Conservation (phyloP, 306 rosid genomes). For the Gleditsia sinensis region DNA sequence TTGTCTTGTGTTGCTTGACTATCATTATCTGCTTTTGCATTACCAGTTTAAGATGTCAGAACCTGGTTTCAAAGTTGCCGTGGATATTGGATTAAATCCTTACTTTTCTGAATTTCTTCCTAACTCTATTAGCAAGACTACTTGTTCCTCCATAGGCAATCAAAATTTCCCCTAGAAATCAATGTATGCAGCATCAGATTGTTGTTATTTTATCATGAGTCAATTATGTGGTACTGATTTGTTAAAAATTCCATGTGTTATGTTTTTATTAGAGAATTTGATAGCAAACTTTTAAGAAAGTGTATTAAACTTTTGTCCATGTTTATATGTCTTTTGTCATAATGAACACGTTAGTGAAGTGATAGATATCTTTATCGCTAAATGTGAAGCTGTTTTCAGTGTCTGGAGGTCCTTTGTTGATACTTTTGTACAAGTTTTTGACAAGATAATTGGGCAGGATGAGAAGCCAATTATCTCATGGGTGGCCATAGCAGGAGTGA, state of each 20-base stretch:
- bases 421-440: background rate
- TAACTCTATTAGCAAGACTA: no score
- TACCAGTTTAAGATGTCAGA: background rate
- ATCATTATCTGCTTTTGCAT: conserved; percentile 8
- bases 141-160: background rate
- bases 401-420: background rate
- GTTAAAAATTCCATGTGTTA: no score
- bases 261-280: no score
- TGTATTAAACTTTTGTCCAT: no score
- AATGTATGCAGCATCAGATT: no score
- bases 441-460: background rate
- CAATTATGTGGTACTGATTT: no score
- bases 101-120: background rate
- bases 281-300: no score
- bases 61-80: background rate
- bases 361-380: background rate
- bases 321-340: background rate
- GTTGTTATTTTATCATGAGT: no score
- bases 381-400: background rate
- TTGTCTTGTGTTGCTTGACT: conserved; percentile 28
- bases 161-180: no score
- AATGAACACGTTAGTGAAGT: background rate
- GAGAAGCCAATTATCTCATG: background rate
- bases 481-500: background rate
- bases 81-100: background rate